Percentiles rank a stretch among this genome's conserved stretches.
Evolutionary conservation across 2,329 filamentous ascomycete species (phyloP).

Genomic region (Blastomyces parvus): DNA sequence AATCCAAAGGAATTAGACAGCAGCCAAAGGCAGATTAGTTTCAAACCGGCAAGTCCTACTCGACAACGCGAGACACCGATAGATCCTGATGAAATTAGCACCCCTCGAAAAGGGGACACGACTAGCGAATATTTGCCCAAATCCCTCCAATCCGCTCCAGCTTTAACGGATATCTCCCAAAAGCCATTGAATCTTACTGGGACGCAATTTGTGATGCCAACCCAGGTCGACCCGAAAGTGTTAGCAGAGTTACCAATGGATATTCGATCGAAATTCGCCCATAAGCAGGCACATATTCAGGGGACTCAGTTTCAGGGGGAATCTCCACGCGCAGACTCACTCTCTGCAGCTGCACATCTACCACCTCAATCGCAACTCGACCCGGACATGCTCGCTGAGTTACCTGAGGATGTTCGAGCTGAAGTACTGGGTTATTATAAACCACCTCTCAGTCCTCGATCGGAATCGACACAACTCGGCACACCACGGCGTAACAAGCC

Average conservation of each 20-base stretch:
- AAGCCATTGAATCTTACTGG: constrained; percentile 69
- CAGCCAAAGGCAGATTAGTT: constrained; percentile 70
- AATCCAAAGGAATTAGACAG: constrained; percentile 50
- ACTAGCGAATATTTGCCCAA: constrained; percentile 19
- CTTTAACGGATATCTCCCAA: constrained; percentile 34
- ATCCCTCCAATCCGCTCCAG: constrained; percentile 24
- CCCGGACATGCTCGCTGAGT: constrained; percentile 67
- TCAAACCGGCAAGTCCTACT: constrained; percentile 41
- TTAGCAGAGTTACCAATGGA: constrained; percentile 74
- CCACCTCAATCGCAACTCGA: constrained; percentile 70
- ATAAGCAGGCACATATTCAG: constrained; percentile 38
- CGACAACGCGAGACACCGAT: constrained; percentile 17
- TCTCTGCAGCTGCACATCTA: constrained; percentile 32
- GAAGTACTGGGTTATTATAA: constrained; percentile 70
- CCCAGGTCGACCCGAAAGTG: constrained; percentile 69
- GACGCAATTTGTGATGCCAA: constrained; percentile 84
- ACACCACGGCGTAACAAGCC: constrained; percentile 36
- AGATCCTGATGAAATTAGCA: constrained; percentile 44
- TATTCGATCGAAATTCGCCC: constrained; percentile 66
- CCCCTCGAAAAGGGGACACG: constrained; percentile 30
- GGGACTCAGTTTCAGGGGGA: constrained; percentile 20
- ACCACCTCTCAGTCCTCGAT: constrained; percentile 20
- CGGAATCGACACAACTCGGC: constrained; percentile 33
- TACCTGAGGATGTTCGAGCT: constrained; percentile 76
- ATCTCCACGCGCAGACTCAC: constrained; percentile 26